phyloP scores from a whole-genome alignment of 2,329 filamentous ascomycete species.

The Mycosphaerella sp. region DNA sequence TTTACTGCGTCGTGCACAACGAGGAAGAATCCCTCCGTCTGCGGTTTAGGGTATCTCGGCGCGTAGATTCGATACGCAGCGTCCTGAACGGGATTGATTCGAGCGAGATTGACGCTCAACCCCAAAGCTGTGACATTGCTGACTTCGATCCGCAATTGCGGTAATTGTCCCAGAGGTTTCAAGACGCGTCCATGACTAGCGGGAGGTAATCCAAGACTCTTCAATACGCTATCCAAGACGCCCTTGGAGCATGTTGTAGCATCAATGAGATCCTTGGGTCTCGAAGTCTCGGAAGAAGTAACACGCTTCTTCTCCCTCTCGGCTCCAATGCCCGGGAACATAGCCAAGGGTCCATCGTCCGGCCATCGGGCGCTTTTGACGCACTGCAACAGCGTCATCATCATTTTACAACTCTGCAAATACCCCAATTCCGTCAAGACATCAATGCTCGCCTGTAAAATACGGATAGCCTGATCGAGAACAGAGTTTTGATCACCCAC shows the following conservation, averaged over 20 bases:
- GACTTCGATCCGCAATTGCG: conserved; percentile 60
- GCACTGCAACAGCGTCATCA: conserved; percentile 81
- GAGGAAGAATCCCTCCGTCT: conserved; percentile 90
- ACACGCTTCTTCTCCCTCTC: conserved; percentile 41
- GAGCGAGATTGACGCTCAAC: conserved; percentile 57
- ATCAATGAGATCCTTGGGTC: conserved; percentile 36
- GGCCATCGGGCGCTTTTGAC: conserved; percentile 94
- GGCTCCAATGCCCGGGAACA: conserved; percentile 65
- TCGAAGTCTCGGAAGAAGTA: conserved; percentile 30
- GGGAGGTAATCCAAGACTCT: conserved; percentile 47
- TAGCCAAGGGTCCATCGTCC: conserved; percentile 67
- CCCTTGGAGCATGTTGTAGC: conserved; percentile 33
- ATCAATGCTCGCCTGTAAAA: conserved; percentile 92
- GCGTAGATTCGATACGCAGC: conserved; percentile 73
- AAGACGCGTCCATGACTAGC: conserved; percentile 46
- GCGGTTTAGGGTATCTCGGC: conserved; percentile 85
- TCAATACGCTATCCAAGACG: conserved; percentile 37
- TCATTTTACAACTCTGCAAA: conserved; percentile 67
- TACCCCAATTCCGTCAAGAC: conserved; percentile 85
- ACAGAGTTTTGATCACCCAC: conserved; percentile 87
- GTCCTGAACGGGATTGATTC: conserved; percentile 60
- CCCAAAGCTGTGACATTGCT: conserved; percentile 56
- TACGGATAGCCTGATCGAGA: conserved; percentile 92
- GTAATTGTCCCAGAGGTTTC: conserved; percentile 61
- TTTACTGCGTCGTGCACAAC: conserved; percentile 60